These are phyloP conservation scores for Phytopythium ostracodes DNA, from an alignment of 352 stramenopile species.

Conservation along the genomic window DNA sequence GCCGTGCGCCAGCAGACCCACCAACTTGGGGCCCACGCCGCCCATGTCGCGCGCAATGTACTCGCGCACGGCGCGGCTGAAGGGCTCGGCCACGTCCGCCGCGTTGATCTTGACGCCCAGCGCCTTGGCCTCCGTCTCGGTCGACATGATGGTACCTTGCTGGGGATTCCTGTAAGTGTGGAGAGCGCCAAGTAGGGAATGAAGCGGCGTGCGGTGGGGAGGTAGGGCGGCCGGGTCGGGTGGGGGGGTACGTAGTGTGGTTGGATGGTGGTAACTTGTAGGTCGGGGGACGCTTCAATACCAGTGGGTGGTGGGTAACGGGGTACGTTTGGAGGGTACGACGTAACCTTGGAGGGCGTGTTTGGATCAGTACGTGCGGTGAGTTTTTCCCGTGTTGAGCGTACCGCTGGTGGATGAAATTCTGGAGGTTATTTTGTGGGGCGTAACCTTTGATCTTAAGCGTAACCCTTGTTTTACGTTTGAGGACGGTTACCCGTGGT, in stretches of 20 bases:
- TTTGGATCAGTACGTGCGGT: too few species aligned
- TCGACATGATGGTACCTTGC: constrained; percentile 5
- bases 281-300: not conserved
- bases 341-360: too few species aligned
- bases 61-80: constrained; percentile 77
- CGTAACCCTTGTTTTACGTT: too few species aligned
- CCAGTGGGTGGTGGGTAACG: not conserved
- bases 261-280: not conserved
- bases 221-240: not conserved
- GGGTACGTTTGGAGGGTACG: not conserved
- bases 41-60: constrained; percentile 78
- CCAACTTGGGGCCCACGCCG: constrained; percentile 81
- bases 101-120: constrained; percentile 69
- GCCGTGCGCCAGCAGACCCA: constrained; percentile 93
- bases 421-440: too few species aligned
- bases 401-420: too few species aligned
- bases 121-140: constrained; percentile 4
- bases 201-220: not conserved
- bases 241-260: not conserved
- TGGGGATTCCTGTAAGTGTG: not conserved
- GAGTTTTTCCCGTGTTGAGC: too few species aligned
- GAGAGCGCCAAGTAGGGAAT: not conserved
- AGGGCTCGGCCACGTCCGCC: constrained; percentile 80
- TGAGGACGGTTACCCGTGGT: too few species aligned
- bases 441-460: too few species aligned